Evolutionary conservation across 305 asterid species (phyloP).

Genomic region (Ilex paraguariensis): DNA sequence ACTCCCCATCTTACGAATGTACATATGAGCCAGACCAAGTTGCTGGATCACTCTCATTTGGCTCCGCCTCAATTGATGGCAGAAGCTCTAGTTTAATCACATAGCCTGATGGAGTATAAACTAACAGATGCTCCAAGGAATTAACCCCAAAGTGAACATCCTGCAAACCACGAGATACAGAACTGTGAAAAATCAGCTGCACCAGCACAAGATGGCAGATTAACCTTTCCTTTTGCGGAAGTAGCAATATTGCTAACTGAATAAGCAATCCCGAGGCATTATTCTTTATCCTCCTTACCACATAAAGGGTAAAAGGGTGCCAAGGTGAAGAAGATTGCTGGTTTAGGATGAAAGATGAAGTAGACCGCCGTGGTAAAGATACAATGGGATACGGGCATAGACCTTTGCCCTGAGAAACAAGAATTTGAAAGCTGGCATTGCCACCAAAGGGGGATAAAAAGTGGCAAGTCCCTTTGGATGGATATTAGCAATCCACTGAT

Average conservation of each 20-base stretch:
- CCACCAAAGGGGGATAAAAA: conserved; percentile 89
- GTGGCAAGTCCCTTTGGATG: conserved; percentile 97
- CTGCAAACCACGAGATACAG: conserved; percentile 33
- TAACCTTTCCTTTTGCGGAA: conserved; percentile 67
- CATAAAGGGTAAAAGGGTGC: too few relatives aligned
- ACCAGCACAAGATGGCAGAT: conserved; percentile 81
- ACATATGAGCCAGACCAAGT: too few relatives aligned
- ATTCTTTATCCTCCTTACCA: conserved; percentile 3
- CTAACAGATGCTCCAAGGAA: conserved; percentile 76
- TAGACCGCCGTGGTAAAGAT: too few relatives aligned
- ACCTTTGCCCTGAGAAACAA: too few relatives aligned
- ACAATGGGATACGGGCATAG: too few relatives aligned
- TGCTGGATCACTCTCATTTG: too few relatives aligned
- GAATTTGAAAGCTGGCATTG: conserved; percentile 10
- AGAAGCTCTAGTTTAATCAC: conserved; percentile 81
- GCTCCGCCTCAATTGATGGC: conserved; percentile 24
- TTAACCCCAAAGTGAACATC: conserved; percentile 36
- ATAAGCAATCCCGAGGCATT: conserved; percentile 41
- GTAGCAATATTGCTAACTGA: conserved; percentile 56
- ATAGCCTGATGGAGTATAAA: conserved; percentile 84
- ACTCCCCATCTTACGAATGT: too few relatives aligned
- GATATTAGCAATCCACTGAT: conserved; percentile 89
- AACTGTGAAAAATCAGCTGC: conserved; percentile 18
- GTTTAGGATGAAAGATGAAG: too few relatives aligned
- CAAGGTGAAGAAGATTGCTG: too few relatives aligned